Base-by-base conservation (phyloP, 2,329 filamentous ascomycete species). In the Phoma sp. region DNA sequence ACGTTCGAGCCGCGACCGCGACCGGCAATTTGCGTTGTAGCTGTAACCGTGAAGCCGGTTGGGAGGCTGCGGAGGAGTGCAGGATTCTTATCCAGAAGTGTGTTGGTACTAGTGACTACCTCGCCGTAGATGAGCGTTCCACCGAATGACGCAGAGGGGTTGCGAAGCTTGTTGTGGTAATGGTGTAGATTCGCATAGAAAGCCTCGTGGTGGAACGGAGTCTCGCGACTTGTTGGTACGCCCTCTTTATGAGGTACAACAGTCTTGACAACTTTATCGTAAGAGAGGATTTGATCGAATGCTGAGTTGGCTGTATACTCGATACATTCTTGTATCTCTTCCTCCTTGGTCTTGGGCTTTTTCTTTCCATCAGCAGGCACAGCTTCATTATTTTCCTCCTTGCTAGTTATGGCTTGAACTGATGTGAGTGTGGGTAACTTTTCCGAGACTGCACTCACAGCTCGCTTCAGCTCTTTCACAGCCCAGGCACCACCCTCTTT, bases 51-150 rank as follows among this genome's bases (percentile, higher is more conserved):
- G 71, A 96, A 92, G n/a, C 95, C 95, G 0, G 84, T 87, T 0
- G 93, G 91, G 0, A 98, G 82, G 39, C 83, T 85, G 4, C 87
- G 83, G 32, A 97, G 84, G 23, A 97, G 79, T 27, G 86, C 86
- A 0, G 86, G 84, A 69, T 99, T 99, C 89, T 95, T 96, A 68
- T 98, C 95, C 6, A 97, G 82, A 4, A 98, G 80, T 0, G 93
- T 96, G 75, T 93, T 96, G 25, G 95, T 99, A 72, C 91, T 96
- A 2, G 93, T 97, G 13, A 97, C 82, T 6, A 96, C 91, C 72
- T 97, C 91, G 47, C 89, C 93, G 68, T 98, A 98, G 60, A 98
- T 79, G 3, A 99, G 75, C 45, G 84, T 79, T 45, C 87, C 84
- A 4, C 95, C 95, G 80, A 96, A 98, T 23, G 84, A 77, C 3